Evolutionary conservation across 2,329 filamentous ascomycete genomes (phyloP).

Genomic region (Madurella fahalii): DNA sequence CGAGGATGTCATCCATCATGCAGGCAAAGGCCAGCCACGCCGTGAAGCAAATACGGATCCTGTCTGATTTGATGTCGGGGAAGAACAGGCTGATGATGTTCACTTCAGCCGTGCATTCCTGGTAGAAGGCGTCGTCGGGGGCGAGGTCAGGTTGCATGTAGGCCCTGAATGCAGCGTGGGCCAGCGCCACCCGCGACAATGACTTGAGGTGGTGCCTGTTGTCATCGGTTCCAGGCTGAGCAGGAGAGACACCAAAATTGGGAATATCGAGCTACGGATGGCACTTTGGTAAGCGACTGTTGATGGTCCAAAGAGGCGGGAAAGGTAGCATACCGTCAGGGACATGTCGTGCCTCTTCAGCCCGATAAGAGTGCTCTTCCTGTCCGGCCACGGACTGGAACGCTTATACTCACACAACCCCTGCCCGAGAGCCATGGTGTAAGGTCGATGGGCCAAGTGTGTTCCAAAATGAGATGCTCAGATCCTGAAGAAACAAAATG

Average conservation of each 20-base stretch:
- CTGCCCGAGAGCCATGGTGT: slow-evolving; percentile 2
- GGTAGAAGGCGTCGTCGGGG: slow-evolving; percentile 8
- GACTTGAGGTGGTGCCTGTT: not conserved
- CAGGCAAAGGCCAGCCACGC: slow-evolving; percentile 18
- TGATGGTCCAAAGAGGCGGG: too few relatives aligned
- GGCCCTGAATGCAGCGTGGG: slow-evolving; percentile 10
- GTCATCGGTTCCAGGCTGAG: not conserved
- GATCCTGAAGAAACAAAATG: too few relatives aligned
- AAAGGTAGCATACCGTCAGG: slow-evolving; percentile 1
- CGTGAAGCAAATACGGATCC: slow-evolving; percentile 11
- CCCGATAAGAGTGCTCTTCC: slow-evolving; percentile 1
- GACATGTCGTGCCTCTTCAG: not conserved
- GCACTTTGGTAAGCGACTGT: not conserved
- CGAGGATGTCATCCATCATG: slow-evolving; percentile 16
- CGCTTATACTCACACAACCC: slow-evolving; percentile 5
- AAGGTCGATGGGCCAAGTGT: not conserved
- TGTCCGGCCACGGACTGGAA: slow-evolving; percentile 6
- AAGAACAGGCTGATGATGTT: slow-evolving; percentile 19
- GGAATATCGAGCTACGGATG: slow-evolving; percentile 8
- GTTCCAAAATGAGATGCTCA: not conserved
- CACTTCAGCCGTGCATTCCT: slow-evolving; percentile 11
- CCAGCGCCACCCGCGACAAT: slow-evolving; percentile 1
- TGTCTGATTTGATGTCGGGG: slow-evolving; percentile 7
- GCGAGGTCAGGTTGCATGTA: not conserved
- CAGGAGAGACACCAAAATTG: slow-evolving; percentile 3